These are phyloP conservation scores for Achaetomiella virescens DNA, from an alignment of 495 filamentous ascomycete genomes.

Conservation along the genomic window DNA sequence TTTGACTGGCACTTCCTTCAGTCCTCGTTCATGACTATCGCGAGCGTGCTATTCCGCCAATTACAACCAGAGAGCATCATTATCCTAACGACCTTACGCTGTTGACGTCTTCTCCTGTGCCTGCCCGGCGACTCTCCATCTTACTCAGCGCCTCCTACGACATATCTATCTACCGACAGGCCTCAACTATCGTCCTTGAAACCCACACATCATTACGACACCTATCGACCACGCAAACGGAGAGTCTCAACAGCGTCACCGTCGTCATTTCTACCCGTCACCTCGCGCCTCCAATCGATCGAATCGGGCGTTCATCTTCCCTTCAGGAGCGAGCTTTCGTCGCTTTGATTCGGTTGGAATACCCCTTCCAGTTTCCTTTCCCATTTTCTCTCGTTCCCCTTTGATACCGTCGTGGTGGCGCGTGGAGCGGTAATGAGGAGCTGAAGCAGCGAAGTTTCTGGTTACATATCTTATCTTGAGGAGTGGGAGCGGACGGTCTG, in stretches of 20 bases:
- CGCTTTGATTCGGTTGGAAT: conserved; percentile 6
- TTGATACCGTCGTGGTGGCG: conserved; percentile 3
- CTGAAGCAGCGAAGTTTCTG: neutral
- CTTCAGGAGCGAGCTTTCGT: neutral
- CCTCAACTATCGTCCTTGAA: neutral
- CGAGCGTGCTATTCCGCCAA: neutral
- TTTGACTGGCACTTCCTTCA: conserved; percentile 20
- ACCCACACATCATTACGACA: too few relatives aligned
- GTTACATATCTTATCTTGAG: neutral
- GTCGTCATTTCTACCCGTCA: neutral
- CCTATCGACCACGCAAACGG: too few relatives aligned
- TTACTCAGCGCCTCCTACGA: neutral
- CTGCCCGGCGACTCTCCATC: neutral
- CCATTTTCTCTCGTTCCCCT: neutral
- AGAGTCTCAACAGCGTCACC: too few relatives aligned
- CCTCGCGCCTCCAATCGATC: neutral
- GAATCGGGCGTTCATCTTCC: neutral
- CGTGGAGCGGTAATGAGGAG: neutral
- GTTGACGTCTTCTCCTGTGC: neutral
- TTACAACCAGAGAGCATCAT: neutral
- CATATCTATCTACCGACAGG: neutral
- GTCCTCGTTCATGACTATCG: neutral
- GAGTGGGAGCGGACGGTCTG: neutral
- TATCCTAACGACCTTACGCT: conserved; percentile 1
- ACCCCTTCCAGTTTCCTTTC: conserved; percentile 2